phyloP scores from a whole-genome alignment of 2,329 filamentous ascomycete genomes.

The Cercospora sp. region DNA sequence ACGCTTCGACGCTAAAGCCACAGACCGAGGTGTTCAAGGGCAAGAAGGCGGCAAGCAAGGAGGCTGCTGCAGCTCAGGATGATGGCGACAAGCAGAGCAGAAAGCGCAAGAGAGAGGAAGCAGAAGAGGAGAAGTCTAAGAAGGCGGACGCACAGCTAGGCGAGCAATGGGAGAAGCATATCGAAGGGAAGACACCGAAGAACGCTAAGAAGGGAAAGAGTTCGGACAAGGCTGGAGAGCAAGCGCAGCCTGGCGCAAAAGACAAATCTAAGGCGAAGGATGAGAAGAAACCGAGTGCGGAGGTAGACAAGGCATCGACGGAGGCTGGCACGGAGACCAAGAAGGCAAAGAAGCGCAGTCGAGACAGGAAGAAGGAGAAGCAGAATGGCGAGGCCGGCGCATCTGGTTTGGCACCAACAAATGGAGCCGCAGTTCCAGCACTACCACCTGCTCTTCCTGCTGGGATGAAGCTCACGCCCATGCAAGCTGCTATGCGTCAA shows the following conservation, averaged over 20 bases:
- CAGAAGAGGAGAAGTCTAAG: slow-evolving; percentile 55
- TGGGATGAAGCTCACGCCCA: slow-evolving; percentile 73
- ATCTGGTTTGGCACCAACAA: not conserved
- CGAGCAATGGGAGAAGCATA: slow-evolving; percentile 75
- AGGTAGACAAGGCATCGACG: slow-evolving; percentile 5
- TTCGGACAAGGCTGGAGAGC: slow-evolving; percentile 28
- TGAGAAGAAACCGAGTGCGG: slow-evolving; percentile 25
- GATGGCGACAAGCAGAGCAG: slow-evolving; percentile 56
- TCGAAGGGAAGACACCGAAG: slow-evolving; percentile 63
- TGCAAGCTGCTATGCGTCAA: slow-evolving; percentile 90
- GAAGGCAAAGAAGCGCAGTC: slow-evolving; percentile 34
- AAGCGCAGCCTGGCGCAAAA: slow-evolving; percentile 16
- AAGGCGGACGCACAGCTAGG: slow-evolving; percentile 62
- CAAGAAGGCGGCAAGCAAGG: slow-evolving; percentile 22
- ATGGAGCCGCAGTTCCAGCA: slow-evolving; percentile 22
- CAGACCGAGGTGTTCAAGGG: slow-evolving; percentile 56
- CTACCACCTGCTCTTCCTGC: slow-evolving; percentile 39
- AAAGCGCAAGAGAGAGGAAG: slow-evolving; percentile 38
- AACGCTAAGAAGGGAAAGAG: slow-evolving; percentile 35
- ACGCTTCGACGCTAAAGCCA: slow-evolving; percentile 68
- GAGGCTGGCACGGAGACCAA: slow-evolving; percentile 34
- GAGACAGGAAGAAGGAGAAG: slow-evolving; percentile 39
- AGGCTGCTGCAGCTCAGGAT: slow-evolving; percentile 35
- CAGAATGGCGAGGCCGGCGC: slow-evolving; percentile 21
- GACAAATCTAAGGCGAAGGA: slow-evolving; percentile 31